A percentile compares a stretch with the other conserved stretches of the same genome.
phyloP scores from a whole-genome alignment of 306 rosid species.

The Medicago lupulina region DNA sequence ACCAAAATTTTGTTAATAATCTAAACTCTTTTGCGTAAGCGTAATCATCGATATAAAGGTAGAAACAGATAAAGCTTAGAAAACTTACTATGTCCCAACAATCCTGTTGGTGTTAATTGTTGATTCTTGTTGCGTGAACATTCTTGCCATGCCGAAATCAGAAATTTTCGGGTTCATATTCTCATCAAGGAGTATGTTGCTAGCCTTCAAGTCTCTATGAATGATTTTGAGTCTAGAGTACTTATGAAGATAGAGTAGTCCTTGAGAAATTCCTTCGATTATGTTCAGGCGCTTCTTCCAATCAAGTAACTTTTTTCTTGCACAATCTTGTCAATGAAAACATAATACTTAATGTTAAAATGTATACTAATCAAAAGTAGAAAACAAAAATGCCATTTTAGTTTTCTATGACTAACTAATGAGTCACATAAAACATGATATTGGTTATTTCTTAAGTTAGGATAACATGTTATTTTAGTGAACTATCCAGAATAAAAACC shows the following conservation, averaged over 20 bases:
- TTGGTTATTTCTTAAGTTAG: too few species aligned
- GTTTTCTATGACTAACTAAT: too few species aligned
- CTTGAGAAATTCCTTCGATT: slow-evolving; percentile 15
- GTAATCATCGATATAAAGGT: not conserved
- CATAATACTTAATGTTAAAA: not conserved
- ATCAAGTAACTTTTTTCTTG: not conserved
- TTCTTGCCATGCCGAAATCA: not conserved
- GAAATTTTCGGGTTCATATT: not conserved
- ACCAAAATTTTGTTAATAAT: not conserved
- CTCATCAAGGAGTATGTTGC: not conserved
- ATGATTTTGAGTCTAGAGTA: not conserved
- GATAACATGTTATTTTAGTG: too few species aligned
- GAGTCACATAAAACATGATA: too few species aligned
- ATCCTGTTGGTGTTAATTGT: not conserved
- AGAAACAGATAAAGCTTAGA: not conserved
- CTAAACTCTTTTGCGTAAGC: too few species aligned
- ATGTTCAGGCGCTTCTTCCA: slow-evolving; percentile 2
- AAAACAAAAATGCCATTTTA: too few species aligned
- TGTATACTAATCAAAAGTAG: not conserved
- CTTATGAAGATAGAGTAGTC: slow-evolving; percentile 1
- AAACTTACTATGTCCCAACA: not conserved
- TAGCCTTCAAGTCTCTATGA: not conserved
- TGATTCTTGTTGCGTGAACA: not conserved
- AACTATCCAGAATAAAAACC: too few species aligned
- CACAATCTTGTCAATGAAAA: not conserved